Conservation (phyloP, 768 basidiomycete species). For the Leccinum variicolor region DNA sequence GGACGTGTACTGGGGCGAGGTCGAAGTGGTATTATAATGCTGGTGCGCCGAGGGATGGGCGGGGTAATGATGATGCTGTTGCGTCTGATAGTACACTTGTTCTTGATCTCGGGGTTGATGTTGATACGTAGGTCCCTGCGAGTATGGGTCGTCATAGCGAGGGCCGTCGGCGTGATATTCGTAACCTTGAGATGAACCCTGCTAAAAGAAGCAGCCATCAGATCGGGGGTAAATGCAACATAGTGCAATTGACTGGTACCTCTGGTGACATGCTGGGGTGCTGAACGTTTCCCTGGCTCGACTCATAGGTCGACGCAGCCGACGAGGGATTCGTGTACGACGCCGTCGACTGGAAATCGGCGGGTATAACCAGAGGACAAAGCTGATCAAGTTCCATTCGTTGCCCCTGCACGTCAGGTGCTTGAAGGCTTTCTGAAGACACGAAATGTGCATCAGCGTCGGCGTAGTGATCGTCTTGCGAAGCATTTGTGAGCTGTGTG, state of each 20-base stretch:
- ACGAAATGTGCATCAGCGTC: conserved; percentile 19
- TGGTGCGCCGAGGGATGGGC: conserved; percentile 5
- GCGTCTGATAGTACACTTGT: conserved; percentile 22
- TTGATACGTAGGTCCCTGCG: conserved; percentile 4
- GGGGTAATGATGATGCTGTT: conserved; percentile 14
- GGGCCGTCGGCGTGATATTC: conserved; percentile 9
- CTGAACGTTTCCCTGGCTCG: not conserved
- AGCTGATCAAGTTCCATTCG: conserved; percentile 19
- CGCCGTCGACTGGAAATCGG: conserved; percentile 9
- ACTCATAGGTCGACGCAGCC: conserved; percentile 3
- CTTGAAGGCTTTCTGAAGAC: conserved; percentile 1
- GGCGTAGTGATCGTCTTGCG: conserved; percentile 24
- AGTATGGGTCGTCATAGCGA: conserved; percentile 17
- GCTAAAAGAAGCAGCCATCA: conserved; percentile 18
- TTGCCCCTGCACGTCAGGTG: conserved; percentile 7
- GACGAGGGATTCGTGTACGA: conserved; percentile 4
- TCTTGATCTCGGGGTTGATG: conserved; percentile 17
- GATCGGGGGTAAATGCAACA: no score
- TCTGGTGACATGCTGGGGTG: not conserved
- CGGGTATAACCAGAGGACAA: conserved; percentile 23
- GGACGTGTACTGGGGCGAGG: conserved; percentile 6
- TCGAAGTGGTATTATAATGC: not conserved
- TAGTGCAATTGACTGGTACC: not conserved
- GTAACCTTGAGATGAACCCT: conserved; percentile 14
- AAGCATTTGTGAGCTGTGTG: conserved; percentile 43